These are phyloP conservation scores for Flaveria bidentis DNA, from an alignment of 129 eudicot genomes.

Conservation along the genomic window DNA sequence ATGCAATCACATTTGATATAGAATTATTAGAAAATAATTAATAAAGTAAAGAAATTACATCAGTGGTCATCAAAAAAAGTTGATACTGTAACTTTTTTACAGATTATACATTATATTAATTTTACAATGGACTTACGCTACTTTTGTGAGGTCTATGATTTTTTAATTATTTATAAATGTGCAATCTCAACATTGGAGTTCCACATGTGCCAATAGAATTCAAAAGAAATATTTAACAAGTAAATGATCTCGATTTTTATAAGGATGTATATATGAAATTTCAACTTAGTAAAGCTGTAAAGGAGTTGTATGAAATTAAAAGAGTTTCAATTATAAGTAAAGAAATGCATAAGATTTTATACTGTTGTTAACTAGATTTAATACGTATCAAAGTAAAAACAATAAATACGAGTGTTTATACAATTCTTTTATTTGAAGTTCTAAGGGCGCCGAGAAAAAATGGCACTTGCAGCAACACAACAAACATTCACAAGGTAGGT, in stretches of 20 bases:
- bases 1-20: too few relatives aligned
- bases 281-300: too few relatives aligned
- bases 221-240: not conserved
- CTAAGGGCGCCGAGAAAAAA: not conserved
- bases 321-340: too few relatives aligned
- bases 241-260: not conserved
- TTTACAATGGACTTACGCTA: not conserved
- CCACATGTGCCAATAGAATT: not conserved
- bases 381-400: too few relatives aligned
- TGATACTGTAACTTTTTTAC: not conserved
- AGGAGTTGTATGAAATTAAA: not conserved
- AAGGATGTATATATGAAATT: not conserved
- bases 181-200: not conserved
- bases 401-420: too few relatives aligned
- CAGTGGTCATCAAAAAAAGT: not conserved
- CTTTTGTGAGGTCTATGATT: not conserved
- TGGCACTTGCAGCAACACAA: slow-evolving; percentile 14
- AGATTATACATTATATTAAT: not conserved
- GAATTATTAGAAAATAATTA: too few relatives aligned
- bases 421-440: not conserved
- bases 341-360: too few relatives aligned
- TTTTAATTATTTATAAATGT: not conserved
- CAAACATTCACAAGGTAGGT: slow-evolving; percentile 29
- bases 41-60: not conserved
- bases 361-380: too few relatives aligned